Evolutionary conservation across 805 yeast genomes (phyloP).

Genomic region (Metschnikowia lunata): DNA sequence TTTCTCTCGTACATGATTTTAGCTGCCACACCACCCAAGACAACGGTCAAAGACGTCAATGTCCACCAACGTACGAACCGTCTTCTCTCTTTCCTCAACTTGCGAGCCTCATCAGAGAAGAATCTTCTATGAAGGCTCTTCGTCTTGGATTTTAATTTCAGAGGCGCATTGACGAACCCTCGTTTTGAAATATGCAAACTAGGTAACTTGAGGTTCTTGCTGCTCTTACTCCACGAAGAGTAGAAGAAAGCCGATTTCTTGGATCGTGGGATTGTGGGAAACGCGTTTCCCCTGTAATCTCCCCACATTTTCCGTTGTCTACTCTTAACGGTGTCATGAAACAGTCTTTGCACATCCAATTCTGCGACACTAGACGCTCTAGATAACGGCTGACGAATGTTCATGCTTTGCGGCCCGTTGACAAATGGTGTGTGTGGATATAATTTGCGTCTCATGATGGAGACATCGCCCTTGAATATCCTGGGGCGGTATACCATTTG

Average conservation of each 20-base stretch:
- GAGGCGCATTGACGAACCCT: conserved; percentile 34
- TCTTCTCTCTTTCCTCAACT: conserved; percentile 35
- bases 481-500: conserved; percentile 17
- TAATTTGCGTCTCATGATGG: conserved; percentile 9
- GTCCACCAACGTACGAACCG: conserved; percentile 51
- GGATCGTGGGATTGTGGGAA: conserved; percentile 56
- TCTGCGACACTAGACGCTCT: conserved; percentile 38
- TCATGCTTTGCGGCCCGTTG: conserved; percentile 35
- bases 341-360: conserved; percentile 19
- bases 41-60: conserved; percentile 47
- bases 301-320: conserved; percentile 21
- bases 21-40: conserved; percentile 52
- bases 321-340: conserved; percentile 10
- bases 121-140: conserved; percentile 35
- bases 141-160: conserved; percentile 32
- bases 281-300: conserved; percentile 28
- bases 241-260: conserved; percentile 51
- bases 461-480: conserved; percentile 14
- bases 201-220: conserved; percentile 15
- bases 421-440: conserved; percentile 22
- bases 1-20: conserved; percentile 36
- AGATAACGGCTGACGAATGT: conserved; percentile 40
- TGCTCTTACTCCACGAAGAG: conserved; percentile 35
- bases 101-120: conserved; percentile 41
- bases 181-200: conserved; percentile 25